phyloP scores from a whole-genome alignment of 192 early-diverging fungal species.

The Mycoemilia scoparia region DNA sequence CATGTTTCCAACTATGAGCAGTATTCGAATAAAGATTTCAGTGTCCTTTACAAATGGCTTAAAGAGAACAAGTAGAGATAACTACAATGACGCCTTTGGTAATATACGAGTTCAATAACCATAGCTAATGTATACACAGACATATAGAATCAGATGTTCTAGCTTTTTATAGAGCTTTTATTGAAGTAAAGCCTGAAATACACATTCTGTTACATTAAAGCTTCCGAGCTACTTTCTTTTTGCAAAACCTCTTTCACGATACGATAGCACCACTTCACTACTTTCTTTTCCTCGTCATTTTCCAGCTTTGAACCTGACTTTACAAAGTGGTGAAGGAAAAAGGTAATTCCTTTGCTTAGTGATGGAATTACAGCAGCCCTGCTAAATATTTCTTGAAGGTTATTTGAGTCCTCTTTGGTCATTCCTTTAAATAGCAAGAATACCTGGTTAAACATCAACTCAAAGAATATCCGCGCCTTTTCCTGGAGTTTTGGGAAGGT shows the following conservation, averaged over 20 bases:
- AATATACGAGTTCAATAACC: too few species aligned
- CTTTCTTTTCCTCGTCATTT: constrained; percentile 40
- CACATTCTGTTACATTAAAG: too few species aligned
- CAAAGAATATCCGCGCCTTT: constrained; percentile 45
- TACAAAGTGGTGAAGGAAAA: constrained; percentile 67
- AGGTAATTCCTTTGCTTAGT: constrained; percentile 63
- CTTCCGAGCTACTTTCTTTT: too few species aligned
- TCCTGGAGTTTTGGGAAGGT: constrained; percentile 49
- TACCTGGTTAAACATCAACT: constrained; percentile 51
- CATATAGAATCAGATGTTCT: too few species aligned
- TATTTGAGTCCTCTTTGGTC: constrained; percentile 30
- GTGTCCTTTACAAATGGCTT: constrained; percentile 44
- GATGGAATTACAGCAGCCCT: constrained; percentile 38
- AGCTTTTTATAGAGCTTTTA: too few species aligned
- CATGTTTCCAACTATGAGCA: constrained; percentile 40
- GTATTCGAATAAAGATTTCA: constrained; percentile 70
- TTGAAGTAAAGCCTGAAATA: too few species aligned
- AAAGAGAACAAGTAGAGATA: neutral
- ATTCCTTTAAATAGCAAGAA: constrained; percentile 38
- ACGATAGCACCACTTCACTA: constrained; percentile 45
- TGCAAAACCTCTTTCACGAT: constrained; percentile 44
- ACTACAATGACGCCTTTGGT: too few species aligned
- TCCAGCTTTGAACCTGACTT: constrained; percentile 38
- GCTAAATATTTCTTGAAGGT: constrained; percentile 34
- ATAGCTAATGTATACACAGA: too few species aligned